Evolutionary conservation across 306 rosid species (phyloP).

Genomic region (Rubus parviflorus): DNA sequence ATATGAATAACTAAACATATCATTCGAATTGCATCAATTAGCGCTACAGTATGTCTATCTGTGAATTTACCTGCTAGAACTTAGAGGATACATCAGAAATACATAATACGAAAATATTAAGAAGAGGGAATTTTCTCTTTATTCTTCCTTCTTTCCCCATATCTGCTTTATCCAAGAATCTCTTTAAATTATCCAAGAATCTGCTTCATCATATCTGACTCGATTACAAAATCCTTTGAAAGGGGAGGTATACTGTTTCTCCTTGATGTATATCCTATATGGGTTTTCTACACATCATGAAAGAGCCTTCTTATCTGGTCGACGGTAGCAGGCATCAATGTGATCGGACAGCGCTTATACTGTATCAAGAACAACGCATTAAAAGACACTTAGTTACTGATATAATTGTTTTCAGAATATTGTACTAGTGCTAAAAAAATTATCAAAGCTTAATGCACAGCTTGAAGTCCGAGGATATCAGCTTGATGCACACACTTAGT

Average conservation of each 20-base stretch:
- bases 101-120: neutral
- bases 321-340: slow-evolving; percentile 66
- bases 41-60: neutral
- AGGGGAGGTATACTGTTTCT: neutral
- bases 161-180: too few species aligned
- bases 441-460: neutral
- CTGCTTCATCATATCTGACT: neutral
- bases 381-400: slow-evolving; percentile 13
- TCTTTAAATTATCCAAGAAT: too few species aligned
- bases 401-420: neutral
- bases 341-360: slow-evolving; percentile 94
- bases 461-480: neutral
- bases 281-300: slow-evolving; percentile 67
- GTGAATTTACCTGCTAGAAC: neutral
- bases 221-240: neutral
- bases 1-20: neutral
- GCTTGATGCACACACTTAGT: neutral
- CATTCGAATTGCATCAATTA: neutral
- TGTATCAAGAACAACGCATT: slow-evolving; percentile 30
- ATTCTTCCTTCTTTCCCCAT: neutral
- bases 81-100: neutral
- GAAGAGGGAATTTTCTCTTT: neutral
- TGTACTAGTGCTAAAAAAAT: neutral
- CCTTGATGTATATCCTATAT: neutral
- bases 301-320: slow-evolving; percentile 93